These are phyloP conservation scores for Helianthus tuberosus DNA, from an alignment of 129 eudicot genomes.

Conservation along the genomic window DNA sequence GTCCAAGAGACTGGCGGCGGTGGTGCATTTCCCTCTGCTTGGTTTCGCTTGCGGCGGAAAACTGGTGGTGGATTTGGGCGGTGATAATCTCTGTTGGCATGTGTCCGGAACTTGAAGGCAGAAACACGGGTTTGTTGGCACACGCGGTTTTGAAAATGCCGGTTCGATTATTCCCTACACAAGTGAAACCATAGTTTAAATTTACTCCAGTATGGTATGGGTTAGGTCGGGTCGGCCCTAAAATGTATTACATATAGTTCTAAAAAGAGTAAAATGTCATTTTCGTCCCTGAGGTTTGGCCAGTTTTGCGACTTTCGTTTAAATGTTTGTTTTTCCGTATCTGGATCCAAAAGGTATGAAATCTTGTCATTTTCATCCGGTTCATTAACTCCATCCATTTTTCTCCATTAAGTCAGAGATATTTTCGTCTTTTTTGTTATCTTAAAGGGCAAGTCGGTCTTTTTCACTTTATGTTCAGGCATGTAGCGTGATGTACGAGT, in stretches of 20 bases:
- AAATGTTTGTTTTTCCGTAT: no score
- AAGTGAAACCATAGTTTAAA: background rate
- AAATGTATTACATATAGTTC: background rate
- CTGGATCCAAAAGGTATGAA: no score
- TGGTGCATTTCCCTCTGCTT: slow-evolving; percentile 69
- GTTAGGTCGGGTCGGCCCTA: background rate
- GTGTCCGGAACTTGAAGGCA: slow-evolving; percentile 80
- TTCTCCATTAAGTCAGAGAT: no score
- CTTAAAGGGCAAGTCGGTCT: no score
- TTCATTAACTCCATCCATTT: no score
- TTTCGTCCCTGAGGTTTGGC: no score
- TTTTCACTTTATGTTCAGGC: no score
- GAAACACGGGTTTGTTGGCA: slow-evolving; percentile 73
- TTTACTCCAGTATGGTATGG: background rate
- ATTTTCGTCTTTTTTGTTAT: no score
- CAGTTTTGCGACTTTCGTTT: no score
- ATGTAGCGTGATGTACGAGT: no score
- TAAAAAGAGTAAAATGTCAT: no score
- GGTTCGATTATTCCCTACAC: slow-evolving; percentile 82
- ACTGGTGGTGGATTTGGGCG: slow-evolving; percentile 50
- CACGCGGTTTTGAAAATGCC: slow-evolving; percentile 77
- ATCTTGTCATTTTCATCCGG: no score
- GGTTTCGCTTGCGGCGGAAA: slow-evolving; percentile 69
- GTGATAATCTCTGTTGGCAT: slow-evolving; percentile 57
- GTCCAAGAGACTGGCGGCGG: slow-evolving; percentile 64